Base-by-base conservation (phyloP, 495 filamentous ascomycete genomes). In the Penicillium parvum region DNA sequence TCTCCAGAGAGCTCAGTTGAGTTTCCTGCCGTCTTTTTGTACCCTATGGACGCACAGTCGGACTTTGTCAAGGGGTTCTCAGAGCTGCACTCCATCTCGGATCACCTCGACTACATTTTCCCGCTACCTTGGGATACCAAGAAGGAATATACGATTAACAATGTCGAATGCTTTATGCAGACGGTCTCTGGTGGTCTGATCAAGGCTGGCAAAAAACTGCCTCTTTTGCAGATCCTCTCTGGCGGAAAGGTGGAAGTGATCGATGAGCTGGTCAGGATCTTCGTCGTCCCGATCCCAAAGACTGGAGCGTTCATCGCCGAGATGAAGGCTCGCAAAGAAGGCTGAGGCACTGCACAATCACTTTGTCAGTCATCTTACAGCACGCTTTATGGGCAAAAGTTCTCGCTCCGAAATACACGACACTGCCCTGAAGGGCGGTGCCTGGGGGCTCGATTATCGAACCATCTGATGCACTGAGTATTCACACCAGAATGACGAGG, bases 161-260 rank as follows among this genome's bases (percentile, higher is more conserved):
- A 52, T 6, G 86, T 96, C n/a, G 90, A 96, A 52, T 90, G 85
- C 50, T 98, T 84, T 58, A 85, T 90, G 74, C 86, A 96, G 69
- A 97, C 88, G 1, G 57, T 69, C 11, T 67, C 72, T 0, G 89
- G 90, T 0, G 94, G 92, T 8, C 53, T 98, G 51, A 74, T 91
- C 43, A 96, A 94, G 65, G 82, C 86, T 0, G 91, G 92, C n/a
- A 88, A 83, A 76, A 94, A 90, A 58, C 65, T 88, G 40, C 69
- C 79, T 15, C 57, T 96, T 47, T 55, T 87, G 47, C 84, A 89
- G 68, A 75, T 86, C 39, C 64, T 97, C 45, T 69, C 71, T n/a
- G 66, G 73, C 10, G 83, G 85, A n/a, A 90, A 86, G 50, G 78
- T 90, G 4, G 88, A 92, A 65, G 73, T 97, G 18, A 78, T 94